Percentiles rank a stretch among this genome's conserved stretches.
Evolutionary conservation across 495 filamentous ascomycete species (phyloP).

Genomic region (Zalerion maritima): DNA sequence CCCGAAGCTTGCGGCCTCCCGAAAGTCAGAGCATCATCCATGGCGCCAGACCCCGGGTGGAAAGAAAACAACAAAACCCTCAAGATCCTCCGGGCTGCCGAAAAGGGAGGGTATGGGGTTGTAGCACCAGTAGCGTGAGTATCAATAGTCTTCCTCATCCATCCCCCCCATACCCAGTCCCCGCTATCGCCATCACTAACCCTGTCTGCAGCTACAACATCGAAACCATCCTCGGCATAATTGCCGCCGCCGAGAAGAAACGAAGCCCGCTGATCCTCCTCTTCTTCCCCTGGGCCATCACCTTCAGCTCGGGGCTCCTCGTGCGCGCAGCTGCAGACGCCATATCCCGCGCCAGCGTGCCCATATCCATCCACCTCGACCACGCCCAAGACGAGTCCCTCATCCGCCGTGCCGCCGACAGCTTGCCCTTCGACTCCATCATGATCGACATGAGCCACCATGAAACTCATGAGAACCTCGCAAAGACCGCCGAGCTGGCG

Average conservation of each 20-base stretch:
- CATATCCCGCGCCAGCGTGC: slow-evolving; percentile 48
- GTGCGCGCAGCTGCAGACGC: slow-evolving; percentile 52
- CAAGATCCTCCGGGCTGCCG: too few species aligned
- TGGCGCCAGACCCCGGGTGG: too few species aligned
- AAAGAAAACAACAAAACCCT: too few species aligned
- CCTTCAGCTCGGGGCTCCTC: slow-evolving; percentile 44
- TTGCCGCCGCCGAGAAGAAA: slow-evolving; percentile 62
- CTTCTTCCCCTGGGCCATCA: slow-evolving; percentile 77
- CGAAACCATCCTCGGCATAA: slow-evolving; percentile 65
- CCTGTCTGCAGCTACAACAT: too few species aligned
- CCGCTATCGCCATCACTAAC: too few species aligned
- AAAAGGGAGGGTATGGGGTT: too few species aligned
- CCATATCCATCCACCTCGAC: slow-evolving; percentile 62
- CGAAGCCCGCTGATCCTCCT: slow-evolving; percentile 65
- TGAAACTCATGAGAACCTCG: slow-evolving; percentile 68
- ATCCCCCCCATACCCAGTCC: too few species aligned
- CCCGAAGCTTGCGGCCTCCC: too few species aligned
- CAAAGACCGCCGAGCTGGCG: slow-evolving; percentile 54
- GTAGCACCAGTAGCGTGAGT: too few species aligned
- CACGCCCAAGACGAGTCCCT: slow-evolving; percentile 63
- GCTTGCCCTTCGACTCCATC: slow-evolving; percentile 60
- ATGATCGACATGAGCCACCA: slow-evolving; percentile 78
- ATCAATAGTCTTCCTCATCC: too few species aligned
- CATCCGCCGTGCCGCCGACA: slow-evolving; percentile 49
- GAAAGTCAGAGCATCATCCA: too few species aligned